A percentile compares a stretch with the other conserved stretches of the same genome.
These are phyloP conservation scores for Phytophthora niederhauseri DNA, from an alignment of 352 stramenopile species.

Conservation along the genomic window DNA sequence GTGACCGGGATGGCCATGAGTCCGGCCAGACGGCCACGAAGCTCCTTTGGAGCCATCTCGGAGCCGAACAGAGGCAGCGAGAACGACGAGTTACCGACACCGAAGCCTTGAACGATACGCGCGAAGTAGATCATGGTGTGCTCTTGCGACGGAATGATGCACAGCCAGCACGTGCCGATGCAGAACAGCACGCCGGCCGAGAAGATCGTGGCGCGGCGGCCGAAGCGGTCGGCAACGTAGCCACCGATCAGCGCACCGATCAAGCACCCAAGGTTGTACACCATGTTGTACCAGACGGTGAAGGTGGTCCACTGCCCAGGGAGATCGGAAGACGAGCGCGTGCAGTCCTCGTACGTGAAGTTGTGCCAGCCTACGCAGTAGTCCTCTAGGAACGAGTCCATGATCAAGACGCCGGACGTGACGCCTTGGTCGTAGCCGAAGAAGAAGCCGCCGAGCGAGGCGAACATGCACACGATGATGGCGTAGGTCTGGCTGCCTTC, in stretches of 20 bases:
- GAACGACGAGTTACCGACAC: constrained; percentile 42
- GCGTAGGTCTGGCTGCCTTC: constrained; percentile 41
- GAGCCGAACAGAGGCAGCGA: constrained; percentile 45
- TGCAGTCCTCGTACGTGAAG: constrained; percentile 46
- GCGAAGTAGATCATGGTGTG: constrained; percentile 37
- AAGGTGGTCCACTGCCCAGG: constrained; percentile 44
- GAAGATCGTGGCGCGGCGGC: constrained; percentile 42
- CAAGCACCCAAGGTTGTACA: constrained; percentile 51
- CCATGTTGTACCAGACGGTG: constrained; percentile 47
- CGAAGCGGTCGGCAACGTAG: constrained; percentile 37
- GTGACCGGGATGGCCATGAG: constrained; percentile 38
- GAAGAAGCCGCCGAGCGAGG: constrained; percentile 42
- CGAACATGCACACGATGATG: constrained; percentile 43
- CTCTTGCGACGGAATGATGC: constrained; percentile 22
- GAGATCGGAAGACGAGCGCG: constrained; percentile 21
- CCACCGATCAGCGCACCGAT: constrained; percentile 42
- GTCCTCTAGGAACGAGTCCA: constrained; percentile 48
- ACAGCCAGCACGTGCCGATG: constrained; percentile 38
- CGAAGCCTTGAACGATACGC: constrained; percentile 42
- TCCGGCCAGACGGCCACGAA: constrained; percentile 39
- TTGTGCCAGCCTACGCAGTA: constrained; percentile 49
- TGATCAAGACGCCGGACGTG: constrained; percentile 38
- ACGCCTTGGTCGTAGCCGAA: constrained; percentile 45
- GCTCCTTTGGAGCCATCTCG: constrained; percentile 49
- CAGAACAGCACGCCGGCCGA: constrained; percentile 43